A percentile compares a stretch with the other conserved stretches of the same genome.
phyloP scores from a whole-genome alignment of 371 early-diverging fungal genomes.

The Syncephalastrum sp. region DNA sequence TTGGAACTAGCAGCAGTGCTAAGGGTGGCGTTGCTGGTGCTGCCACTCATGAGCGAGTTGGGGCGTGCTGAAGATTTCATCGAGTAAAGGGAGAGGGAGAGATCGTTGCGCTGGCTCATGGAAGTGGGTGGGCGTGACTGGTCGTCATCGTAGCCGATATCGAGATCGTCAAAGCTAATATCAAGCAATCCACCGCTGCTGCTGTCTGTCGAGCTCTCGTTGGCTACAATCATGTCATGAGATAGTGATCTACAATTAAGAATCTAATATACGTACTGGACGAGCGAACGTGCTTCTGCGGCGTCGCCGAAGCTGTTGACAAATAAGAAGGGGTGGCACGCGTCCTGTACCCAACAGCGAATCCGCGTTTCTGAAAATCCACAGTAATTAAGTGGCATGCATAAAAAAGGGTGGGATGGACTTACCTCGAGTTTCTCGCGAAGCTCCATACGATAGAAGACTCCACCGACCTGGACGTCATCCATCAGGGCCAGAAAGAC shows the following conservation, averaged over 20 bases:
- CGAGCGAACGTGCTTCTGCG: background rate
- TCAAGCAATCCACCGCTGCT: constrained; percentile 5
- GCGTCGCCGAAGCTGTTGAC: constrained; percentile 4
- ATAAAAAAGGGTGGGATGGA: background rate
- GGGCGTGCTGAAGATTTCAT: constrained; percentile 25
- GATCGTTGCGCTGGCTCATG: constrained; percentile 7
- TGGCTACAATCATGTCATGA: background rate
- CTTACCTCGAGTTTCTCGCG: constrained; percentile 56
- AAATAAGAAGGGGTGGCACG: constrained; percentile 6
- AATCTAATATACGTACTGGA: constrained; percentile 6
- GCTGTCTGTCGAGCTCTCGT: constrained; percentile 1
- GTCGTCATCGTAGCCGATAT: constrained; percentile 34
- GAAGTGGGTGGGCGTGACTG: constrained; percentile 8
- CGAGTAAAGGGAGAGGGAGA: constrained; percentile 18
- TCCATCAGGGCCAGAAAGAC: constrained; percentile 59
- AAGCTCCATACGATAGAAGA: constrained; percentile 55
- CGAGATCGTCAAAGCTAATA: constrained; percentile 33
- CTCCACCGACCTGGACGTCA: constrained; percentile 54
- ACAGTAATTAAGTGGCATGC: constrained; percentile 6
- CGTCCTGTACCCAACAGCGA: constrained; percentile 4
- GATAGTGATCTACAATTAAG: no score
- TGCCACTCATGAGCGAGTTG: constrained; percentile 36
- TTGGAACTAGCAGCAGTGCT: constrained; percentile 10
- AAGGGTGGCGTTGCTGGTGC: constrained; percentile 21
- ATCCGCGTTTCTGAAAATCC: constrained; percentile 18